Evolutionary conservation across 2,329 filamentous ascomycete species (phyloP).

Genomic region (Pseudogymnoascus sp.): DNA sequence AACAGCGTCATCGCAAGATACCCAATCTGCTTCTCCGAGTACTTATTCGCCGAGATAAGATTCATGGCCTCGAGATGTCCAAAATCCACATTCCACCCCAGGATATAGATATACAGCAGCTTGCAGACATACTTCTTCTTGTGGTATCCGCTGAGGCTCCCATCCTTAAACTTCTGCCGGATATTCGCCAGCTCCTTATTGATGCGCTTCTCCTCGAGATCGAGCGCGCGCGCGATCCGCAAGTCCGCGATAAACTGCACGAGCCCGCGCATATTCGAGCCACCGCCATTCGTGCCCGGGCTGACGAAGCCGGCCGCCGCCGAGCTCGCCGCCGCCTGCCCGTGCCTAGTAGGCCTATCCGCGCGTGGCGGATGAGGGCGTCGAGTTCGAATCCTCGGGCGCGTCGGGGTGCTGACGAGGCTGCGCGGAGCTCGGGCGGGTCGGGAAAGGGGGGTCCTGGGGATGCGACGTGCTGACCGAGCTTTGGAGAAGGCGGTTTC

Average conservation of each 20-base stretch:
- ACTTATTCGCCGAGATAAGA: slow-evolving; percentile 91
- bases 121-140: slow-evolving; percentile 99
- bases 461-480: background rate
- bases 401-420: background rate
- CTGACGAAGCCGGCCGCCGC: slow-evolving; percentile 52
- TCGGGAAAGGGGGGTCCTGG: background rate
- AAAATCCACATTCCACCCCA: slow-evolving; percentile 98
- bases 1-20: slow-evolving; percentile 97
- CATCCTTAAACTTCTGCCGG: slow-evolving; percentile 53
- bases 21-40: slow-evolving; percentile 98
- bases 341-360: slow-evolving; percentile 3
- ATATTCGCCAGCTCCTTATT: slow-evolving; percentile 99
- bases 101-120: slow-evolving; percentile 97
- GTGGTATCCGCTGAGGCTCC: slow-evolving; percentile 89
- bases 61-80: slow-evolving; percentile 98
- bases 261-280: slow-evolving; percentile 69
- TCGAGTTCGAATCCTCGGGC: background rate
- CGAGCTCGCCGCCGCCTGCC: slow-evolving; percentile 21
- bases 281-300: slow-evolving; percentile 55
- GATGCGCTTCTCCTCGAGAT: slow-evolving; percentile 97
- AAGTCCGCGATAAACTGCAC: slow-evolving; percentile 98
- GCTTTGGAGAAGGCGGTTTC: background rate
- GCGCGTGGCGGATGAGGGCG: background rate
- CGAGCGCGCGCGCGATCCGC: slow-evolving; percentile 86
- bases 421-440: background rate